A percentile compares a stretch with the other conserved stretches of the same genome.
Evolutionary conservation across 2,329 filamentous ascomycete genomes (phyloP).

Genomic region (Aureobasidium sp.): DNA sequence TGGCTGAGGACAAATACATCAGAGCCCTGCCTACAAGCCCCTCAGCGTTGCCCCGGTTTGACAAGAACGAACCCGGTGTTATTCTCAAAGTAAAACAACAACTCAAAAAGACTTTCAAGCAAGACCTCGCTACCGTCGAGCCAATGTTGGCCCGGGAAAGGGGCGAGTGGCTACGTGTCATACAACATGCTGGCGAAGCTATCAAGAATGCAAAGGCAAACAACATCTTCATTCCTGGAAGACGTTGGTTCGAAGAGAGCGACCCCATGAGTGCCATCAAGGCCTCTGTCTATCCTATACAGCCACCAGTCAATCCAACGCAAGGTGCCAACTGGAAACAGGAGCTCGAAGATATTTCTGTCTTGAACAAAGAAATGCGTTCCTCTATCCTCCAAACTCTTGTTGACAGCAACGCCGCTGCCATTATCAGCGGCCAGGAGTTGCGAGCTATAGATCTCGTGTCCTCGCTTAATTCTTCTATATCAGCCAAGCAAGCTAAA

Average conservation of each 20-base stretch:
- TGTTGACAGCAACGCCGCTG: not conserved
- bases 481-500: not conserved
- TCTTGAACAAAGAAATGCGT: not conserved
- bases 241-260: not conserved
- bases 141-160: not conserved
- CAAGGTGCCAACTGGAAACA: not conserved
- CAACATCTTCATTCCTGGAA: not conserved
- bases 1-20: not conserved
- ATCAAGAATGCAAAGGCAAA: not conserved
- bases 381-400: not conserved
- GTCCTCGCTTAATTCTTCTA: not conserved
- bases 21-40: not conserved
- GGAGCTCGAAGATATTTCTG: not conserved
- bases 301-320: not conserved
- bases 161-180: not conserved
- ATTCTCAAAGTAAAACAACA: not conserved
- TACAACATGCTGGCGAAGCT: not conserved
- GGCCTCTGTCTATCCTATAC: not conserved
- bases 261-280: not conserved
- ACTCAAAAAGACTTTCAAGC: not conserved
- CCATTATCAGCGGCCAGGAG: not conserved
- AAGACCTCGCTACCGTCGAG: not conserved
- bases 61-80: not conserved
- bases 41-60: not conserved
- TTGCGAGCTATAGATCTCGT: not conserved